Base-by-base conservation (phyloP, 2,329 filamentous ascomycete species). In the Ophiostoma sp. region DNA sequence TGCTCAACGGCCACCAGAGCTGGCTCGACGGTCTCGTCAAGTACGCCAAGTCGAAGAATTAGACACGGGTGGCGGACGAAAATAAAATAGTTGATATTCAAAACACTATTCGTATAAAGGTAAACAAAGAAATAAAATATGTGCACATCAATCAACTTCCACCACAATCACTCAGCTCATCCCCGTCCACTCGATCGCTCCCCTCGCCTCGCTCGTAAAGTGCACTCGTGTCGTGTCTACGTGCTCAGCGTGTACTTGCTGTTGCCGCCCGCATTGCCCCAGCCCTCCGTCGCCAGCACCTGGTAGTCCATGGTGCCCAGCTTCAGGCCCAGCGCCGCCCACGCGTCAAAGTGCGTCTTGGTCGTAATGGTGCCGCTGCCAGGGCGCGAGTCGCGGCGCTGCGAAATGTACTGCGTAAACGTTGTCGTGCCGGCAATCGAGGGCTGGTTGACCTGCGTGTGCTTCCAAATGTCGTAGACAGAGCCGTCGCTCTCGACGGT, bases 221-320 rank as follows among this genome's bases (percentile, higher is more conserved):
- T n/a, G n/a, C n/a, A 22, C 33, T 12, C 25, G 19, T 70, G 9
- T n/a, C n/a, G n/a, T n/a, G 17, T 8, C 19, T 50, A 39, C 11
- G 73, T 64, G 42, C 36, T 74, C 68, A 80, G 59, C 31, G 79
- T 79, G 72, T 80, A 80, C 76, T 80, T 75, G 57, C 79, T 79
- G 22, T 73, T 79, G 11, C 79, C 79, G 6, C 75, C 78, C 0
- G 79, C 79, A 63, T 71, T 78, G 71, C 78, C 77, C 80, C 79
- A 87, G 3, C 85, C 85, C 79, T 87, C 86, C 0, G 84, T 85
- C 2, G 86, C 86, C 25, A 87, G 77, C 73, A 87, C 85, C 82
- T 85, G 83, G 78, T 88, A 87, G 79, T 87, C 81, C 76, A 83
- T 82, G 42, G 77, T 79, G 3, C 86, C 86, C 28, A 88, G 76